Evolutionary conservation across 371 early-diverging fungal genomes (phyloP).

Genomic region (Circinella minor): DNA sequence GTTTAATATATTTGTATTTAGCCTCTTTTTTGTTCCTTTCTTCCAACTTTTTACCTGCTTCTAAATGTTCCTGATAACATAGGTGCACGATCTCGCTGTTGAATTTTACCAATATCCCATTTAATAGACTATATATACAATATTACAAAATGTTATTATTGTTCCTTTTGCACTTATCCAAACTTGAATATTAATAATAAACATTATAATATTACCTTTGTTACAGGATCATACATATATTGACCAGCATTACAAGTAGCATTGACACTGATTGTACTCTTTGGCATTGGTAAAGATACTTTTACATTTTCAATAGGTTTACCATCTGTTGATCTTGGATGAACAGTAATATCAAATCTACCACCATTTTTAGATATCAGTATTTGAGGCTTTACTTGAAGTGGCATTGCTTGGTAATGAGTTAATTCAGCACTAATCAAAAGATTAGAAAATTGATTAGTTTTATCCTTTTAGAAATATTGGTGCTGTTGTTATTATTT

Average conservation of each 20-base stretch:
- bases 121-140: slow-evolving; percentile 43
- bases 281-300: slow-evolving; percentile 67
- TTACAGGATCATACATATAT: slow-evolving; percentile 77
- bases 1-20: neutral
- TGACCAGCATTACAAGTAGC: slow-evolving; percentile 71
- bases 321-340: slow-evolving; percentile 67
- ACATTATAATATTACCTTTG: slow-evolving; percentile 49
- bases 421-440: slow-evolving; percentile 58
- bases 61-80: slow-evolving; percentile 69
- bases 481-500: neutral
- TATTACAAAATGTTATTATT: too few relatives aligned
- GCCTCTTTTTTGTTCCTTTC: neutral
- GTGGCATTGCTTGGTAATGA: slow-evolving; percentile 64
- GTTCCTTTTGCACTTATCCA: too few relatives aligned
- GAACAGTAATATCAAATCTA: slow-evolving; percentile 71
- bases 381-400: slow-evolving; percentile 71
- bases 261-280: slow-evolving; percentile 58
- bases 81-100: slow-evolving; percentile 62
- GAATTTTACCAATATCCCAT: slow-evolving; percentile 74
- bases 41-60: slow-evolving; percentile 38
- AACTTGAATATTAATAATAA: too few relatives aligned
- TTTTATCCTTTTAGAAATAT: too few relatives aligned
- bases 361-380: slow-evolving; percentile 56
- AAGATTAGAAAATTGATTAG: too few relatives aligned
- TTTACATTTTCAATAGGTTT: slow-evolving; percentile 72